phyloP scores from a whole-genome alignment of 129 eudicot species.

The Helianthus annuus region HanXRQr2.0-SUNRISE NC_035439.2:125290717-125291216 shows the following conservation, averaged over 20 bases:
- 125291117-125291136: slow-evolving; percentile 69
- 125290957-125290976: neutral
- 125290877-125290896: neutral
- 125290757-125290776: neutral
- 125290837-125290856: neutral
- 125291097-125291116: slow-evolving; percentile 43
- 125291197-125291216: slow-evolving; percentile 55
- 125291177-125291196: slow-evolving; percentile 58
- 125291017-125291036: neutral
- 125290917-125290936: neutral
- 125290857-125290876: neutral
- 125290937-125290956: neutral
- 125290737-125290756: neutral
- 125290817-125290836: neutral
- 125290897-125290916: neutral
- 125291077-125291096: neutral
- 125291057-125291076: slow-evolving; percentile 7
- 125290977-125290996: neutral
- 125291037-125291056: neutral
- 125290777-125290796: neutral
- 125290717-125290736: slow-evolving; percentile 10
- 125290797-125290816: neutral
- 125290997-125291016: neutral
- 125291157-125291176: slow-evolving; percentile 85
- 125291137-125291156: slow-evolving; percentile 61